Percentiles rank a stretch among this genome's conserved stretches.
These are phyloP conservation scores for Lactarius hatsudake DNA, from an alignment of 768 basidiomycete species.

Conservation along the genomic window DNA sequence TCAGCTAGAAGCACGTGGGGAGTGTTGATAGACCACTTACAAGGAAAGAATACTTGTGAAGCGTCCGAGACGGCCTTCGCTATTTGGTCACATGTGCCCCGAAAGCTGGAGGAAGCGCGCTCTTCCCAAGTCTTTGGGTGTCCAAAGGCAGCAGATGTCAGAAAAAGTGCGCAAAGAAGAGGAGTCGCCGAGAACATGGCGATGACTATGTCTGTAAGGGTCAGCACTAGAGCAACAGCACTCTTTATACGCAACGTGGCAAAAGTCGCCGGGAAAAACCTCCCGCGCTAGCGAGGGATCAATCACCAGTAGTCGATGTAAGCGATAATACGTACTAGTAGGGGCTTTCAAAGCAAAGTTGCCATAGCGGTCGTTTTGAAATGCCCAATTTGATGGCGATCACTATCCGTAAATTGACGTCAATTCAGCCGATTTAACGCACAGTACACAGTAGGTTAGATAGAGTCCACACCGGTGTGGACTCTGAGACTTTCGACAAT, in stretches of 20 bases:
- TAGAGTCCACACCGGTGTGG: too few species aligned
- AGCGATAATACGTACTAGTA: too few species aligned
- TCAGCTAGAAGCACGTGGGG: neutral
- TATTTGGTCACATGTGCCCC: neutral
- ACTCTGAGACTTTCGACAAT: too few species aligned
- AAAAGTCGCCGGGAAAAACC: neutral
- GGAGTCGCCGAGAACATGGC: neutral
- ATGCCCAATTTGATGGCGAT: too few species aligned
- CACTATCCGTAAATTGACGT: too few species aligned
- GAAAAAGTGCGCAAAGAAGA: neutral
- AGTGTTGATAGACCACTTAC: neutral
- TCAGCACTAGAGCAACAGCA: neutral
- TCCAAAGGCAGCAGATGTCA: neutral
- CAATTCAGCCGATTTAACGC: too few species aligned
- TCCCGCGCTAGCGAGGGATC: too few species aligned
- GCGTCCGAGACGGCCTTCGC: neutral
- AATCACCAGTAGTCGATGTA: too few species aligned
- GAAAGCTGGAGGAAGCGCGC: neutral
- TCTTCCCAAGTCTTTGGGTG: neutral
- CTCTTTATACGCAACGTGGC: neutral
- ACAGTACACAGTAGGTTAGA: too few species aligned
- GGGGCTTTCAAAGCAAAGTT: too few species aligned
- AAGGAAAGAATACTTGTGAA: slow-evolving; percentile 1
- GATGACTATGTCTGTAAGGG: neutral
- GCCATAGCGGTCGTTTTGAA: too few species aligned